Base-by-base conservation (phyloP, 805 yeast species). In the Lipomyces yamanashiensis region DNA sequence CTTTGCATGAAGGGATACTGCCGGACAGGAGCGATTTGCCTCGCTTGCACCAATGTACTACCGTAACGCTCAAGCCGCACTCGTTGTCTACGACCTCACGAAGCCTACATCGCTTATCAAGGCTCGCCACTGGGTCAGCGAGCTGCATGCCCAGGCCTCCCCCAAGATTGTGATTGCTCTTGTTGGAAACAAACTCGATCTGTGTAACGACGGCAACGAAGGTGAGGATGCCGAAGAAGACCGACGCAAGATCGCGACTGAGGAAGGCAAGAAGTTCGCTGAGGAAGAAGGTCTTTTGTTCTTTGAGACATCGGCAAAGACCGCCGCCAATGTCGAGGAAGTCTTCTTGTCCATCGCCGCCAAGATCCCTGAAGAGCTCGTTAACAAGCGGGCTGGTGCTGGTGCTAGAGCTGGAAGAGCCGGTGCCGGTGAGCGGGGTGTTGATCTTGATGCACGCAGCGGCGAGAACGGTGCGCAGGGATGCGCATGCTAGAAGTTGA, bases 71-170 rank as follows among this genome's bases (percentile, higher is more conserved):
- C 97, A 92, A 75, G 96, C 97, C 34, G 98, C 98, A 0, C 80
- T 93, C 66, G 97, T 95, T 13, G 99, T 93, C 9, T 93, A 93
- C 75, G 99, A 93, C 73, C 85, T 93, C 70, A 92, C 98, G 45
- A 92, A 92, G 74, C 97, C 97, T 2, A 95, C 96, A 13, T 88
- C 96, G 28, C 93, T 93, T 72, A 87, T 92, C 71, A 92, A 93
- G 77, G 98, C 98, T 7, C 88, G 98, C 72, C 98, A 93, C 78
- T 93, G 99, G 99, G 97, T 93, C 60, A 89, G 89, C 73, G 98
- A 93, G 75, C 83, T 93, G 70, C 96, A 91, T 74, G 96, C 92
- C 70, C 98, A 92, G 77, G 98, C 98, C 19, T 82, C 89, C n/a
- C 89, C 90, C 68, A 92, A 88, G 67, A 93, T 93, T 57, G 85